Base-by-base conservation (phyloP, 495 filamentous ascomycete species). In the Rusavskia elegans region DNA sequence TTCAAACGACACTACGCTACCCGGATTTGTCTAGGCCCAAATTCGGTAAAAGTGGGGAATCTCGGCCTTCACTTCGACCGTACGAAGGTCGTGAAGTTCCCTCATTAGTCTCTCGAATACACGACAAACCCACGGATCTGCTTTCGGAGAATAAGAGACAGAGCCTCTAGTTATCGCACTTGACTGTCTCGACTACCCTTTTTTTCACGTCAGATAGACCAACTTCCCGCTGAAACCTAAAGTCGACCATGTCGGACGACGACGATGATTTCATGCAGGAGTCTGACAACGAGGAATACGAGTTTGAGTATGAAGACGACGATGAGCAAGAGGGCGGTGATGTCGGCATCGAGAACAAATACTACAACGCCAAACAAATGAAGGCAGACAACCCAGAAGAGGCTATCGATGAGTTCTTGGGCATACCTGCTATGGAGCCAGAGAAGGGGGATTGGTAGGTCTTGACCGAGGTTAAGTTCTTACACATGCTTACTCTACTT, bases 241-340 rank as follows among this genome's bases (percentile, higher is more conserved):
- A 35, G 32, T 7, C 13, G 60, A 76, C 53, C 41, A 97, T 96
- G 92, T 95, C 89, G 41, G 92, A 98, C 76, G 92, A 98, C 75
- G 90, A 82, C 55, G 80, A 96, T 75, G 86, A 89, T 73, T 98
- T 98, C 65, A 98, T 98, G 92, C 89, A 96, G 66, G 92, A 94
- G 64, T 96, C 90, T 1, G 92, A 87, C 48, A 81, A 92, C 58
- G 88, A 93, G 71, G 81, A 92, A 81, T 96, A 95, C 65, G 92
- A 96, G 67, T 97, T 96, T 63, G 92, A 98, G 56, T 96, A 96
- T 67, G 85, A 90, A 62, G 87, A 89, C 58, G 82, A 85, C 54
- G 89, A 93, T 55, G 92, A 89, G 17, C 87, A 95, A 42, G 83
- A 95, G 44, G 78, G 73, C 37, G 86, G 83, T 20, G 85, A 95